Base-by-base conservation (phyloP, 106 monocot species). In the Hemerocallis citrina region DNA sequence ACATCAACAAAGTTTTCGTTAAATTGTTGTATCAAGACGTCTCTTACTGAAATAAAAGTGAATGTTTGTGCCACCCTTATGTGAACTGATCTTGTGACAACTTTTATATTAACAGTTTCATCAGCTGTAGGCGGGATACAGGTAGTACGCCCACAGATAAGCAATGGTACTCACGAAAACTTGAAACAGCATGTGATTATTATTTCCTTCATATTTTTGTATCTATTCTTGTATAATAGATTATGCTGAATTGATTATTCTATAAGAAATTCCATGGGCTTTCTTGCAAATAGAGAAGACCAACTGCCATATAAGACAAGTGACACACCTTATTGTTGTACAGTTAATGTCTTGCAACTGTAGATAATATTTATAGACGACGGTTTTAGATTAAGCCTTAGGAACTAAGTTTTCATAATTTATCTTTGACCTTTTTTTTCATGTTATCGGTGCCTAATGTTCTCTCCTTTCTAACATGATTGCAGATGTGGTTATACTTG, bases 41-140 rank as follows among this genome's bases (percentile, higher is more conserved):
- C 3, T 19, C 21, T 21, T 48, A 48, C 48, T 20, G 42, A 43
- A 21, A 21, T 43, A 43, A 12, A 48, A 48, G 48, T 48, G 48
- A 48, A 3, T 48, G 19, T 21, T 48, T 2, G 21, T 21, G 1
- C 23, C 2, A 6, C 3, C 21, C 48, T 22, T 48, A 21, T 2
- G 6, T 3, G 6, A 5, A 23, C 48, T 48, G 22, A 21, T 48
- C 2, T 23, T 23, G 12, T 45, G 13, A 30, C 17, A 19, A n/a
- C n/a, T 46, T 31, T 32, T 68, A 0, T 45, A 20, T 39, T 78
- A 31, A 52, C 85, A 86, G 85, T 86, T 71, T 68, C 81, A 24
- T 86, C 85, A 57, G 85, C 85, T 35, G 63, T 74, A 24, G 81
- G 85, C 72, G 85, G 85, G 50, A 72, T 86, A 31, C 81, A 55